Percentiles rank a stretch among this genome's conserved stretches.
Conservation (phyloP, 331 rosid genomes). For the Rhamnella rubrinervis region DNA sequence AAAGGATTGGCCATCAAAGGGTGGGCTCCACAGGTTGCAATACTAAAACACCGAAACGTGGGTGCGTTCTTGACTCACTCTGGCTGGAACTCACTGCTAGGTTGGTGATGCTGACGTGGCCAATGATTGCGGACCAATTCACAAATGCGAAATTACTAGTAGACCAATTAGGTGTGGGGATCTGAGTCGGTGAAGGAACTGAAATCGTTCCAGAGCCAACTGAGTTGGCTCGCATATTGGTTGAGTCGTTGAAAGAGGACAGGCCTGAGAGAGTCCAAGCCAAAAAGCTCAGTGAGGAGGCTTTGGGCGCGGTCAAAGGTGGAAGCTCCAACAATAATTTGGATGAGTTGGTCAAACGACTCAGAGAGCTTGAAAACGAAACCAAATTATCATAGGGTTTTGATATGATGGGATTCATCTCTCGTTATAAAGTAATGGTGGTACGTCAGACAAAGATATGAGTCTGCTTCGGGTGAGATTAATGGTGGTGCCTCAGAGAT, state of each 20-base stretch:
- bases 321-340: slow-evolving; percentile 45
- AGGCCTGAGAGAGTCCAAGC: slow-evolving; percentile 24
- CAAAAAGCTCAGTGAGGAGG: slow-evolving; percentile 19
- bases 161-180: slow-evolving; percentile 29
- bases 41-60: slow-evolving; percentile 39
- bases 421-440: too few species aligned
- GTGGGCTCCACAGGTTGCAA: slow-evolving; percentile 50
- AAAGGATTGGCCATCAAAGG: slow-evolving; percentile 41
- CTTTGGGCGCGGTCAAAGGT: slow-evolving; percentile 22
- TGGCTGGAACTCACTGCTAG: slow-evolving; percentile 58
- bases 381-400: too few species aligned
- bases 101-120: slow-evolving; percentile 59
- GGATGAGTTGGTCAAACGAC: slow-evolving; percentile 28
- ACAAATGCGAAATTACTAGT: slow-evolving; percentile 39
- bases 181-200: slow-evolving; percentile 32
- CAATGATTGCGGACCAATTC: slow-evolving; percentile 45
- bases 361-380: neutral
- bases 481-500: too few species aligned
- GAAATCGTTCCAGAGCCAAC: slow-evolving; percentile 15
- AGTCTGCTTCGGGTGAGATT: too few species aligned
- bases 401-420: too few species aligned
- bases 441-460: too few species aligned
- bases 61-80: slow-evolving; percentile 53
- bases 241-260: slow-evolving; percentile 7
- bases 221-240: slow-evolving; percentile 24